Base-by-base conservation (phyloP, 2,329 filamentous ascomycete genomes). In the Hymenotorrendiella dingleyae region DNA sequence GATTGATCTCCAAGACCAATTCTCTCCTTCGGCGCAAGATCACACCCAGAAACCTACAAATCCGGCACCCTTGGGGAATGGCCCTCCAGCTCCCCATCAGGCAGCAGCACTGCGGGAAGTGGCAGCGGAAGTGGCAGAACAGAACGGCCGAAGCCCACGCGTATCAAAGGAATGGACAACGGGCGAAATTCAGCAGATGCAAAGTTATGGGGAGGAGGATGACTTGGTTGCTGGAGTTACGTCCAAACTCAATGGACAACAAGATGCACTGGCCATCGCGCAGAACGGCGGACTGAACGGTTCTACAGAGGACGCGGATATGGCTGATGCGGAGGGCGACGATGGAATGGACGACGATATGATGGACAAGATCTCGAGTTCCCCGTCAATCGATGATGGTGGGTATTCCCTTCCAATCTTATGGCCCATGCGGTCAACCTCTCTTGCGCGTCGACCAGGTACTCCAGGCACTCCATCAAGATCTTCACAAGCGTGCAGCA, bases 321-420 rank as follows among this genome's bases (percentile, higher is more conserved):
- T 78, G 58, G 76, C 84, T 54, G 78, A 78, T 52, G 80, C 79
- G 36, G 82, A 83, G 56, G 85, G 74, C 36, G 78, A 86, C 47
- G 84, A 86, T 55, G 77, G 86, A 57, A 69, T 89, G 63, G 89
- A 63, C 42, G 82, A 96, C 66, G 91, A 97, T 65, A 82, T 95
- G 81, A 88, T 94, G 85, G 93, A 97, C 71, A 93, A 93, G 67
- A 96, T 98, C 54, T 97, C 91, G 59, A 97, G 90, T 67, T 97
- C 91, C 58, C 93, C 93, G 62, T 97, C 91, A 57, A 98, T 98
- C 67, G 89, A 94, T 73, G 91, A 97, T 84, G 91, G 91, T 98
- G 82, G 76, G 89, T 93, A 72, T 59, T 52, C 52, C 47, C 54
- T 60, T 58, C 52, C 52, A 43, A 45, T 45, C 41, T 21, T 48